Conservation (phyloP, 2,329 filamentous ascomycete genomes). For the Leptographium galeiforme region DNA sequence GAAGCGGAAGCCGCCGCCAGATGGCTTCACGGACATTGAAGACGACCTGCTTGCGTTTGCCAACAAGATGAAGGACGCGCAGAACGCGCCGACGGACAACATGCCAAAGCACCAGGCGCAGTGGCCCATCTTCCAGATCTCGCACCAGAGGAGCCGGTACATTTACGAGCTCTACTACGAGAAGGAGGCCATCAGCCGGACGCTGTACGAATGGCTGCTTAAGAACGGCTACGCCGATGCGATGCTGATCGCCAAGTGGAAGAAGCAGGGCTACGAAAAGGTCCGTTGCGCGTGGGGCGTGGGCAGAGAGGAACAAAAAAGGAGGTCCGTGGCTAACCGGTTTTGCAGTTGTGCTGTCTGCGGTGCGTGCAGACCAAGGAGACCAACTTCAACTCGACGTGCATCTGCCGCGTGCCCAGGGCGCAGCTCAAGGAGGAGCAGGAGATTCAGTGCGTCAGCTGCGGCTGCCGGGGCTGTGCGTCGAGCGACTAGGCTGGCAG, state of each 20-base stretch:
- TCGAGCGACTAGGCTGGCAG: conserved; percentile 27
- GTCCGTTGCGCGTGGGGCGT: conserved; percentile 24
- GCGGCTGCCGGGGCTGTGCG: conserved; percentile 82
- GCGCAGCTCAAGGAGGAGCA: conserved; percentile 82
- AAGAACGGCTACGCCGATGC: conserved; percentile 95
- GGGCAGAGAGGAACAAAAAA: not conserved
- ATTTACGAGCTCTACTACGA: conserved; percentile 97
- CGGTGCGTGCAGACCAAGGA: conserved; percentile 99
- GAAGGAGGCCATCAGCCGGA: conserved; percentile 86
- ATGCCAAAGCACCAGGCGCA: conserved; percentile 76
- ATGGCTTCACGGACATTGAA: conserved; percentile 79
- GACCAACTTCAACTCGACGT: conserved; percentile 96
- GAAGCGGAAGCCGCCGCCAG: conserved; percentile 70
- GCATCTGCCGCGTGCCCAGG: conserved; percentile 88
- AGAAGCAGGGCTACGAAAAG: conserved; percentile 99
- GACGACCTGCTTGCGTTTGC: conserved; percentile 73
- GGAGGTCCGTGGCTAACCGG: not conserved
- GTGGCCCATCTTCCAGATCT: conserved; percentile 97
- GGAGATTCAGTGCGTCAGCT: conserved; percentile 86
- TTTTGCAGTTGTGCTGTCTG: conserved; percentile 68
- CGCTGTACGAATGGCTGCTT: conserved; percentile 87
- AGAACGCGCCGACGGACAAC: conserved; percentile 74
- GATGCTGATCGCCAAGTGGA: conserved; percentile 97
- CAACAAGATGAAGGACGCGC: conserved; percentile 91
- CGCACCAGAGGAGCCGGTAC: conserved; percentile 82